Evolutionary conservation across 805 yeast genomes (phyloP), one percentile per base, ranked within the genome.

Genomic region (Saccharomycopsis sp.): DNA sequence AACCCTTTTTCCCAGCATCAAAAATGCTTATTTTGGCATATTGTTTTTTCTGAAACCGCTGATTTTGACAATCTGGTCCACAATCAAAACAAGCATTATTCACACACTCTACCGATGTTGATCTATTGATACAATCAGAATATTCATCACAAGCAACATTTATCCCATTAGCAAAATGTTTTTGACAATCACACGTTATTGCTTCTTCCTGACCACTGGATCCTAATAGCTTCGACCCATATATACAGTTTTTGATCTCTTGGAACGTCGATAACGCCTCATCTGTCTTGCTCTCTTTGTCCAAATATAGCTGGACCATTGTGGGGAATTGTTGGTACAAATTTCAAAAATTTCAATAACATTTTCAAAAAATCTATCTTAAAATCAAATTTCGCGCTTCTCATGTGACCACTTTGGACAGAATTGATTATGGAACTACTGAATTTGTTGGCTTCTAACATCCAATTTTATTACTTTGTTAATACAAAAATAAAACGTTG

Each of bases 51-150:
- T 92, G 98, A 57, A 89, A 89, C 43, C 97, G 62, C 57, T 87
- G 96, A 57, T 89, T 89, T 48, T 70, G 76, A 62, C 98, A 89
- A 52, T 71, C 66, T 21, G 67, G 64, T 25, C 95, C 95, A 59
- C 97, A 89, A 4, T 60, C 44, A 13, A 68, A 61, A 53, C 84
- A 73, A 36, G 69, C 65, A 15, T 68, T 81, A 53, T 79, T 74
- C 2, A 77, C 71, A 70, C 98, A 89, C 60, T 89, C 98, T 36
- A 89, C 87, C 30, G 87, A 81, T 0, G 97, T 92, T 38, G 87
- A 71, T 38, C 97, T 64, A 60, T 89, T 89, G 52, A 92, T 87
- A 70, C 98, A 89, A 57, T 81, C 87, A 13, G 92, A 79, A 48
- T 79, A 77, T 23, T 80, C 84, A 26, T 77, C 84, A 68, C 98